Evolutionary conservation across 2,329 filamentous ascomycete genomes (phyloP).

Genomic region (Dryadomyces quercivorus): DNA sequence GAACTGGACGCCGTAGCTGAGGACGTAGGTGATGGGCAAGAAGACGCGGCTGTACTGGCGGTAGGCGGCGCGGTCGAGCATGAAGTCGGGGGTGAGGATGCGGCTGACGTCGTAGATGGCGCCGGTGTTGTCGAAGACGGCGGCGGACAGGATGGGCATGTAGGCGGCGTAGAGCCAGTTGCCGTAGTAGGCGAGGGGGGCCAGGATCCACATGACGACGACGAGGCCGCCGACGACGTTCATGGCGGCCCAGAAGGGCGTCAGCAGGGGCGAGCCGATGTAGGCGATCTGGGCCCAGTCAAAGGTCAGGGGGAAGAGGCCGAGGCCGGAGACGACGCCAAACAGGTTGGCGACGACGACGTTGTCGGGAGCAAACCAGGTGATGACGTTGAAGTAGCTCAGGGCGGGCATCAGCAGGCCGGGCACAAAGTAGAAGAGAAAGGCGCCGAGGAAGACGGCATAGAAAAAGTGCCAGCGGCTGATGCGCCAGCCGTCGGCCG

Average conservation of each 20-base stretch:
- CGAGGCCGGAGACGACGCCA: slow-evolving; percentile 72
- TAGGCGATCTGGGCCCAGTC: slow-evolving; percentile 87
- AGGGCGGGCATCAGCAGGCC: slow-evolving; percentile 72
- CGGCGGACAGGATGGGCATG: slow-evolving; percentile 74
- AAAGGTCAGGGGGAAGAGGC: slow-evolving; percentile 75
- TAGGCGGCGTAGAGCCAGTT: slow-evolving; percentile 73
- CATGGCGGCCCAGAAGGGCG: slow-evolving; percentile 76
- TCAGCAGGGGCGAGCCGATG: slow-evolving; percentile 73
- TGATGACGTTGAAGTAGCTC: slow-evolving; percentile 81
- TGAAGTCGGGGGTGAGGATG: slow-evolving; percentile 64
- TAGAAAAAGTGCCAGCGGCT: slow-evolving; percentile 79
- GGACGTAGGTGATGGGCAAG: slow-evolving; percentile 73
- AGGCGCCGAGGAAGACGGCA: slow-evolving; percentile 56
- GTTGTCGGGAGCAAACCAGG: slow-evolving; percentile 78
- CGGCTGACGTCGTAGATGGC: slow-evolving; percentile 69
- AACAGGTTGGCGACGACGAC: slow-evolving; percentile 82
- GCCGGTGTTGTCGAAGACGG: slow-evolving; percentile 77
- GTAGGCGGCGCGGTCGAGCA: slow-evolving; percentile 69
- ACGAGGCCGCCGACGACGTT: slow-evolving; percentile 73
- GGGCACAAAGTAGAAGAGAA: slow-evolving; percentile 75
- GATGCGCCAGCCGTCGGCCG: slow-evolving; percentile 71
- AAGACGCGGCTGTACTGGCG: slow-evolving; percentile 74
- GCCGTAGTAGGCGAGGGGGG: slow-evolving; percentile 68
- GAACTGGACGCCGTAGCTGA: slow-evolving; percentile 80
- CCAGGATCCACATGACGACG: slow-evolving; percentile 74